These are phyloP conservation scores for Piloderma croceum DNA, from an alignment of 768 basidiomycete genomes.

Conservation along the genomic window DNA sequence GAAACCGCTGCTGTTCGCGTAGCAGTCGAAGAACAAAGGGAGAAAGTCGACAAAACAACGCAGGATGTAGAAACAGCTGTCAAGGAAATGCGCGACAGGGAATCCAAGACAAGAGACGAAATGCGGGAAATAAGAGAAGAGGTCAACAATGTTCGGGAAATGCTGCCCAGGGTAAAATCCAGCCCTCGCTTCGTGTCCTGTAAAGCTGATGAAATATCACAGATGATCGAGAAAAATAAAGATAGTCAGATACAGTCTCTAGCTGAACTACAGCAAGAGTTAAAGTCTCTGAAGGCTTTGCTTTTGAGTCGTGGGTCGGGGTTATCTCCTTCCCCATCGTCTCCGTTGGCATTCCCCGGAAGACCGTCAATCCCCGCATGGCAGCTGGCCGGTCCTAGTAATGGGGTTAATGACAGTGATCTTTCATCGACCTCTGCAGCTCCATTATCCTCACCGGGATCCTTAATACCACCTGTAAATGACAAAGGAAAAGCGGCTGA, in stretches of 20 bases:
- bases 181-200: slow-evolving; percentile 2
- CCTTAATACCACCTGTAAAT: neutral
- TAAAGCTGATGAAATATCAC: slow-evolving; percentile 7
- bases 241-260: slow-evolving; percentile 79
- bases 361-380: slow-evolving; percentile 83
- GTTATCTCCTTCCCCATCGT: slow-evolving; percentile 41
- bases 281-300: slow-evolving; percentile 90
- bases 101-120: slow-evolving; percentile 75
- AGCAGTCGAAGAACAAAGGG: slow-evolving; percentile 73
- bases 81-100: slow-evolving; percentile 69
- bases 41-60: slow-evolving; percentile 64
- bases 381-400: slow-evolving; percentile 65
- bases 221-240: slow-evolving; percentile 96
- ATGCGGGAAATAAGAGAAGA: slow-evolving; percentile 91
- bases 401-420: too few relatives aligned
- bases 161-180: slow-evolving; percentile 79
- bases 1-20: slow-evolving; percentile 68
- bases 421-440: too few relatives aligned
- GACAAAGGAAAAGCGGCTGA: neutral
- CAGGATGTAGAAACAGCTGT: slow-evolving; percentile 69
- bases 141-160: slow-evolving; percentile 81
- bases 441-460: neutral
- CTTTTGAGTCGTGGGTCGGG: slow-evolving; percentile 67
- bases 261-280: slow-evolving; percentile 84
- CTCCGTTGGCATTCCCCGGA: slow-evolving; percentile 46